Base-by-base conservation (phyloP, 768 basidiomycete genomes). In the Asterophora parasitica region DNA sequence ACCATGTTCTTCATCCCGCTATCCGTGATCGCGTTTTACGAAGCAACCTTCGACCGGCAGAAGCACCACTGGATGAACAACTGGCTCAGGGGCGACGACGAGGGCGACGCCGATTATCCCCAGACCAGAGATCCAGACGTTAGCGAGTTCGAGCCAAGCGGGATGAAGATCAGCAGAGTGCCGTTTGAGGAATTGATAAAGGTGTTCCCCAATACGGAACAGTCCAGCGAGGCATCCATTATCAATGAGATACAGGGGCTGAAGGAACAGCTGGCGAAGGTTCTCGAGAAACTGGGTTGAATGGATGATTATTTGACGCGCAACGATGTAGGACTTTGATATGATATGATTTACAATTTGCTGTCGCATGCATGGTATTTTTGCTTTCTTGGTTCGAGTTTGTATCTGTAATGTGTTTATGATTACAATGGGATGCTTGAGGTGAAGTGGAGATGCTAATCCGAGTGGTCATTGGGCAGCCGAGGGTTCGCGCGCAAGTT, bases 1-100 rank as follows among this genome's bases (percentile, higher is more conserved):
- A 55, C 75, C 35, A 50, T 95, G n/a, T 95, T 97, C 72, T 86
- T 84, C 66, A 50, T 92, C 44, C 92, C 92, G 3, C 71, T 96
- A 26, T 68, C 74, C 3, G 42, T 75, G 12, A 87, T 96, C 52
- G 87, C 91, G 0, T 58, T 93, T 28, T 86, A 73, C 57, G 94
- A 96, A 67, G 76, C 88, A 1, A 71, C 73, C 8, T 61, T 74
- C 40, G 68, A 76, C 50, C 61, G 64, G 11, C 59, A 65, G 20
- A 79, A 75, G 52, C 74, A 78, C 52, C 66, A 62, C 7, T 90
- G 87, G 85, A 66, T 88, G 61, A 74, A 77, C 31, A 76, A 72
- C 47, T 88, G 90, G 85, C 74, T 91, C 50, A 61, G 65, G 12
- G 72, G 77, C 35, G 64, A 73, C 17, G 79, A 85, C 55, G 78